phyloP scores from a whole-genome alignment of 75 land plant genomes.

The Isoetes taiwanensis region DNA sequence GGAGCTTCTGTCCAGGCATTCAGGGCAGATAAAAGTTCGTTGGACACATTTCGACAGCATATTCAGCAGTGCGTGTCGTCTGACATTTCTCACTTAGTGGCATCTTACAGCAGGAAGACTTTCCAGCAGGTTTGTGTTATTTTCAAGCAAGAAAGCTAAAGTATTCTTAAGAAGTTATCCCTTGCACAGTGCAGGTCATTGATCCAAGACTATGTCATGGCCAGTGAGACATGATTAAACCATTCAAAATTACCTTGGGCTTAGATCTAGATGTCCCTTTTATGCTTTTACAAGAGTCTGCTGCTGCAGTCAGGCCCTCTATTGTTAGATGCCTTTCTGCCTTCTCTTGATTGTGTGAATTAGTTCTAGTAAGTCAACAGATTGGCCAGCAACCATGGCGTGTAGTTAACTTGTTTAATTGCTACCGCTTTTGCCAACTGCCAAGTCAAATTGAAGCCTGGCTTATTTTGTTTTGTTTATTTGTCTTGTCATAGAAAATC shows the following conservation, averaged over 20 bases:
- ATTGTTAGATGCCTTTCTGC: no score
- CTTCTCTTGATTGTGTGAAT: background rate
- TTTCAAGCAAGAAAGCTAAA: no score
- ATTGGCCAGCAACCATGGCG: background rate
- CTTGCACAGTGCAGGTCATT: no score
- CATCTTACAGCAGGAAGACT: conserved; percentile 57
- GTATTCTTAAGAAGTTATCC: no score
- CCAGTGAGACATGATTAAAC: background rate
- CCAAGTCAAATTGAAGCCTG: background rate
- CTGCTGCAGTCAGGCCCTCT: no score
- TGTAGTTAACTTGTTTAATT: conserved; percentile 4
- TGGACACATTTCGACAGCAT: conserved; percentile 51
- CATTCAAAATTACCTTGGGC: no score
- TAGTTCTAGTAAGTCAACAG: background rate
- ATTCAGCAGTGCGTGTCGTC: conserved; percentile 45
- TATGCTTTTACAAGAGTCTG: no score
- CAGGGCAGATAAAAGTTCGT: conserved; percentile 31
- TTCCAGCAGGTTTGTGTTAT: conserved; percentile 58
- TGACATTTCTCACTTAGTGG: conserved; percentile 59
- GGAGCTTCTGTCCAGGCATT: conserved; percentile 70
- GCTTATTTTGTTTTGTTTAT: background rate
- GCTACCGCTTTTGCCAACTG: background rate
- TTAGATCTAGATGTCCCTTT: no score
- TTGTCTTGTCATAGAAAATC: background rate
- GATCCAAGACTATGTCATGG: background rate